phyloP scores from a whole-genome alignment of 371 early-diverging fungal species.

The Mortierella sp. region DNA sequence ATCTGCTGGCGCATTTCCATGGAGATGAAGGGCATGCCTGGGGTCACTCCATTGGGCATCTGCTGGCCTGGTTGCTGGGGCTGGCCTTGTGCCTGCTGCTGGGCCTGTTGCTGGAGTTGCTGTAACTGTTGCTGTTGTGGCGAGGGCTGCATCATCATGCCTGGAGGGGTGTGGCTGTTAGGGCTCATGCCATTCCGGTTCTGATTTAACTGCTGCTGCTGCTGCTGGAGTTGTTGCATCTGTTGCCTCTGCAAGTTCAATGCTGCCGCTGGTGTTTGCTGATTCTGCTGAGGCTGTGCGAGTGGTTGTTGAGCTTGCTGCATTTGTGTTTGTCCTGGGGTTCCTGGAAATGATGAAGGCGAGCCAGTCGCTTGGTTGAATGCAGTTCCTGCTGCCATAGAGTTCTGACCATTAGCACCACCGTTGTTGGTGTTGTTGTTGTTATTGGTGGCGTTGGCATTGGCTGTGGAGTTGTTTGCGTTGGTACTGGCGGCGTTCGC shows the following conservation, averaged over 20 bases:
- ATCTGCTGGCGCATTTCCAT: conserved; percentile 48
- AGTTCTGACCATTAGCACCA: conserved; percentile 15
- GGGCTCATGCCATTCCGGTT: conserved; percentile 36
- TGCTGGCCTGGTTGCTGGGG: conserved; percentile 22
- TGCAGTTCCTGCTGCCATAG: conserved; percentile 12
- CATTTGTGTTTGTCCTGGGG: neutral
- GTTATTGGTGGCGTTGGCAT: conserved; percentile 15
- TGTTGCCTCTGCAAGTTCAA: conserved; percentile 30
- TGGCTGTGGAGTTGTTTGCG: neutral
- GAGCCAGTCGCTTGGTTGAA: conserved; percentile 23
- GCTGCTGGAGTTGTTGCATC: conserved; percentile 32
- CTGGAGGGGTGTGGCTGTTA: conserved; percentile 15
- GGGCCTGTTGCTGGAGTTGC: conserved; percentile 14
- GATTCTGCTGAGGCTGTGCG: conserved; percentile 20
- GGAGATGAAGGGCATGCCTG: conserved; percentile 34
- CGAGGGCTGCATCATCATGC: conserved; percentile 33
- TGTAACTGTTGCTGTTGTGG: conserved; percentile 15
- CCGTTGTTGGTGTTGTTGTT: conserved; percentile 14
- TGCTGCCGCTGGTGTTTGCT: conserved; percentile 22
- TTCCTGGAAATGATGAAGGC: neutral
- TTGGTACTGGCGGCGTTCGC: conserved; percentile 13
- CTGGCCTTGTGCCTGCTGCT: conserved; percentile 16
- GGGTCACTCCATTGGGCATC: conserved; percentile 16
- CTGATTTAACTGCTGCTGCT: conserved; percentile 29
- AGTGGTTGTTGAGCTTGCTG: conserved; percentile 4